Evolutionary conservation across 495 filamentous ascomycete species (phyloP), one percentile per base, ranked within the genome.

Genomic region (Arthonia radiata): DNA sequence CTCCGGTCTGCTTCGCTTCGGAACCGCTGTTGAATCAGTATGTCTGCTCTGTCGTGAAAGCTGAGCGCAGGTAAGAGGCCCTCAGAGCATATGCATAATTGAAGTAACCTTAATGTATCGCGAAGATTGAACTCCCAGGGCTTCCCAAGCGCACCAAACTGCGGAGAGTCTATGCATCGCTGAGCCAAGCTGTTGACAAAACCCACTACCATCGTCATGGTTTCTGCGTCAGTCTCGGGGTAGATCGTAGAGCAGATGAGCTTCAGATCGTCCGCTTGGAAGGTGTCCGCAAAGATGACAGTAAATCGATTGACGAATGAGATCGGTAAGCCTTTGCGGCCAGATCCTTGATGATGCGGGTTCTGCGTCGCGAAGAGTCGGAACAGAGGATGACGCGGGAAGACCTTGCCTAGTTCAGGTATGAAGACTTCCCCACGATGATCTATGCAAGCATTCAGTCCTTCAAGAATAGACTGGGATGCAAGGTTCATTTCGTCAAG

Each of bases 401-500:
- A 99, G 5, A 71, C 80, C 31, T 82, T 81, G 37, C 90, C 81
- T 6, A 99, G 59, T 39, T 99, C 89, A 0, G 89, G 69, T 33
- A 99, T 70, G 35, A 91, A 99, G 2, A 90, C 77, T 46, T 92
- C 79, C 33, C 86, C 86, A 41, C 89, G 72, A 42, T 99, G 89
- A 51, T 99, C 89, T 14, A 99, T 57, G 51, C 89, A 94, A 10
- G 86, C 82, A 38, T 99, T 99, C 11, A 99, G 56, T 34, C 89
- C 89, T 47, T 99, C 89, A 2, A 99, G 67, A 14, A 99, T 81
- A 4, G 82, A 89, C 42, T 94, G 89, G 0, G 89, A 94, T 2
- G 89, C 89, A 27, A 99, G 42, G 38, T 99, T 99, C 89, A 99
- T 93, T 54, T 99, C 89, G 46, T 99, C 89, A 1, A 99, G 54